Evolutionary conservation across 169 alveolate species (phyloP).

Genomic region (Theileria parva): DNA sequence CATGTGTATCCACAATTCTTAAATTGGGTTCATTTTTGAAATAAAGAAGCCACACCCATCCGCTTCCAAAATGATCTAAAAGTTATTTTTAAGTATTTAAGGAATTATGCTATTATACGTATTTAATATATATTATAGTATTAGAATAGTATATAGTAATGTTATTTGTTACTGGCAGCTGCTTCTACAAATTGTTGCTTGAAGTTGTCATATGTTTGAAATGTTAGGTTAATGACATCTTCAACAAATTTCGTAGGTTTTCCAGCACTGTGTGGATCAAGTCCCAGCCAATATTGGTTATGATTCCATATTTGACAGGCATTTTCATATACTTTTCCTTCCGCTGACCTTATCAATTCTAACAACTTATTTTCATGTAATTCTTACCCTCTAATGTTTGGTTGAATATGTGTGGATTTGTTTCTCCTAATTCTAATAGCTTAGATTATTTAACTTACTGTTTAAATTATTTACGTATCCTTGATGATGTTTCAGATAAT

Average conservation of each 20-base stretch:
- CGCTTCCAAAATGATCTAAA: constrained; percentile 87
- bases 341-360: constrained; percentile 7
- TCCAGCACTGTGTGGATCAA: constrained; percentile 26
- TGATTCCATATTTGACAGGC: constrained; percentile 72
- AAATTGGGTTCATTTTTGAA: constrained; percentile 70
- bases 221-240: constrained; percentile 13
- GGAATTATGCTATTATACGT: constrained; percentile 11
- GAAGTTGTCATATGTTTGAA: constrained; percentile 54
- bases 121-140: background rate
- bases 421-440: constrained; percentile 29
- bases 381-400: constrained; percentile 38
- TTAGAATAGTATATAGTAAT: background rate
- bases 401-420: constrained; percentile 7
- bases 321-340: constrained; percentile 16
- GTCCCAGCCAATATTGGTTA: constrained; percentile 65
- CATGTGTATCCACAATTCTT: constrained; percentile 81
- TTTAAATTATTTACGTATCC: constrained; percentile 86
- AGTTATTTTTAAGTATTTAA: constrained; percentile 57
- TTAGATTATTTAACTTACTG: constrained; percentile 25
- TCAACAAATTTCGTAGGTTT: background rate
- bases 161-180: background rate
- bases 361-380: background rate
- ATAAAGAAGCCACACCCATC: constrained; percentile 92
- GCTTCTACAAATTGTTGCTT: constrained; percentile 50
- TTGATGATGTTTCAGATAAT: constrained; percentile 89